Evolutionary conservation across 768 basidiomycete species (phyloP), one percentile per base, ranked within the genome.

Genomic region (Lactifluus volemus): DNA sequence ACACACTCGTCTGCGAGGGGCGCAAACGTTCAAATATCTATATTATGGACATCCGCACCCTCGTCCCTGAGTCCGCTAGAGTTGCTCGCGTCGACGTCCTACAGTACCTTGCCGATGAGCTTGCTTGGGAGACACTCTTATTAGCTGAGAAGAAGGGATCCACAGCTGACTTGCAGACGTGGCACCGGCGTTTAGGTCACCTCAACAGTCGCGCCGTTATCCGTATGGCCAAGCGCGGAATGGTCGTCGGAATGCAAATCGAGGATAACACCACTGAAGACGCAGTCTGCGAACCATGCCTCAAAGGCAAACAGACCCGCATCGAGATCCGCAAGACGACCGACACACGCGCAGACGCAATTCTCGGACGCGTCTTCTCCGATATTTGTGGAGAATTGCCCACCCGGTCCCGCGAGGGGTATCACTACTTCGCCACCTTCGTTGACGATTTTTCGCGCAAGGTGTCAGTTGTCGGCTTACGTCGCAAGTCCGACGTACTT

Each of bases 311-410:
- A 25, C 25, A 25, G 25, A 25, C 25, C 2, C 25, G 25, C 25
- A 34, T 55, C 12, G 41, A 55, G 0, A 66, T 69, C 36, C 63
- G 58, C 1, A 59, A 65, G 12, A 5, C 5, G 59, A 60, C 53
- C 12, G 19, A 25, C 0, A 47, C 29, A 14, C 52, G 11, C 34
- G 42, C 36, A 1, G 45, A 49, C 2, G 15, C 17, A 3, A 14
- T 41, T 34, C 55, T 51, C 29, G 12, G 61, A n/a, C 38, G 47
- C n/a, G 12, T 65, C 5, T 69, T 65, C 53, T 63, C 60, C 0
- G 68, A 71, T 34, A 34, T 71, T 0, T 70, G 67, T 44, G 63
- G 70, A 3, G 65, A 64, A 3, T 59, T 68, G 54, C 53, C 64
- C 15, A 67, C 52, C 0, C 34, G 50, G 1, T 63, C 65, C 0